A percentile compares a stretch with the other conserved stretches of the same genome.
These are phyloP conservation scores for Didymella sp. DNA, from an alignment of 2,329 filamentous ascomycete genomes.

Conservation along the genomic window DNA sequence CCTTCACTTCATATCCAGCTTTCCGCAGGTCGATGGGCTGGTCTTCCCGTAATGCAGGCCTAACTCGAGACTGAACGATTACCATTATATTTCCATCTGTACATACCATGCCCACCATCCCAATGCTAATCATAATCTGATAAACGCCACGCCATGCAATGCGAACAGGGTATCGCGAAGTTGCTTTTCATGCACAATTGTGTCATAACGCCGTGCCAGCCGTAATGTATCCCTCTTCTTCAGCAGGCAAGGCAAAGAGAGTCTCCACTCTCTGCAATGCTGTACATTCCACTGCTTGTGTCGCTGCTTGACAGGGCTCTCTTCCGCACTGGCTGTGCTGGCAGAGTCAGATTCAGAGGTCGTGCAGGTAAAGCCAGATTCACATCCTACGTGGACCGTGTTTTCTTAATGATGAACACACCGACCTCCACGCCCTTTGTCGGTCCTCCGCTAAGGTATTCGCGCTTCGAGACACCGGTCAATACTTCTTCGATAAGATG, in stretches of 20 bases:
- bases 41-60: no score
- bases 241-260: not conserved
- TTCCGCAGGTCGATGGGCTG: no score
- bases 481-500: constrained; percentile 66
- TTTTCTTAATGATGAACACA: constrained; percentile 55
- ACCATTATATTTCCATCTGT: constrained; percentile 9
- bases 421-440: constrained; percentile 56
- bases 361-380: constrained; percentile 1
- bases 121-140: constrained; percentile 5
- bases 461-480: constrained; percentile 62
- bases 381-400: constrained; percentile 16
- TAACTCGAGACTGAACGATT: not conserved
- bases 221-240: constrained; percentile 5
- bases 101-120: not conserved
- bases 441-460: constrained; percentile 54
- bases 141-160: constrained; percentile 22
- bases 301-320: not conserved
- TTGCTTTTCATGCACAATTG: constrained; percentile 18
- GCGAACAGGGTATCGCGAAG: constrained; percentile 22
- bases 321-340: not conserved
- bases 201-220: constrained; percentile 14
- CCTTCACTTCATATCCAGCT: no score
- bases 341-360: not conserved
- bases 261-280: not conserved
- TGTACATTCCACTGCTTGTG: not conserved